Evolutionary conservation across 306 rosid species (phyloP), one percentile per base, ranked within the genome.

Genomic region (Fragaria vesca): DNA sequence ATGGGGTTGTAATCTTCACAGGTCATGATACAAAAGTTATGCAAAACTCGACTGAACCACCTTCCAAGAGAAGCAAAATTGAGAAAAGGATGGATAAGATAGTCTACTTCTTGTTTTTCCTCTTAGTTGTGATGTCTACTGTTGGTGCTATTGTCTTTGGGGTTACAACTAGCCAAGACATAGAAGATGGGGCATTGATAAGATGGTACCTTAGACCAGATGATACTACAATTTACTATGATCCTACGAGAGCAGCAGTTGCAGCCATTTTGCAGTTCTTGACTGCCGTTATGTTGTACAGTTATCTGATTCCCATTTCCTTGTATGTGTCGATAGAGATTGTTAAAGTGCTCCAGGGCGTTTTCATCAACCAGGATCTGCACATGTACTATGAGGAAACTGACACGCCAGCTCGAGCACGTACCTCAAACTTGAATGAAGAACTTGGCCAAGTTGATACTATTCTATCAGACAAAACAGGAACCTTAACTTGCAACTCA

Each of bases 401-500:
- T 5, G 97, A 96, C 86, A 84, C 82, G 90, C 98, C 99, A 5
- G 99, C 99, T 1, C 88, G 47, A 26, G 98, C 99, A 45, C 97
- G 98, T 28, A 96, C 99, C 42, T 93, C 99, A 0, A 96, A 96
- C 85, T 86, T 93, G 94, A 96, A 96, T 70, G 99, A 96, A 86
- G 99, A 96, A 83, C 98, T 96, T 63, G 99, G 99, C 48, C 99
- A 96, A 85, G 99, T 96, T 80, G 98, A 91, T 46, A 96, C 98
- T 79, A 89, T 96, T 77, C 97, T 96, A 67, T 93, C 99, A 8
- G 99, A 96, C 74, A 96, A 96, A 81, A 96, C 99, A 1, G 99
- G 99, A 80, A 95, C 99, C 47, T 83, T 96, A 81, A 96, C 99
- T 70, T 96, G 98, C 86, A 96, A 96, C 80, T 93, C 99, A 8